Conservation (phyloP, 345 rosid species). For the Brassica nigra region DNA sequence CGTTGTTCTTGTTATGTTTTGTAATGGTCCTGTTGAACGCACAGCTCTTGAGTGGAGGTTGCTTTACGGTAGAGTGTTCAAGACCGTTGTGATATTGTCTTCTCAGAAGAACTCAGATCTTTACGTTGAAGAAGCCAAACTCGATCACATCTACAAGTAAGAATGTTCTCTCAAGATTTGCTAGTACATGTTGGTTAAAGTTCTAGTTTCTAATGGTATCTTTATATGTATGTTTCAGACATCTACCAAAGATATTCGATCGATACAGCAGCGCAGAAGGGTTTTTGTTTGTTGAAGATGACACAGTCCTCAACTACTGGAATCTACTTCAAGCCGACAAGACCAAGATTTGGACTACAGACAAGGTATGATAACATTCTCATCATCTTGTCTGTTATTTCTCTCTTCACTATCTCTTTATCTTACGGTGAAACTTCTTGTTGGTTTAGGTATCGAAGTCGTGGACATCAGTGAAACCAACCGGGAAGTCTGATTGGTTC, state of each 20-base stretch:
- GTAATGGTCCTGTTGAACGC: constrained; percentile 87
- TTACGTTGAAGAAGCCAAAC: constrained; percentile 73
- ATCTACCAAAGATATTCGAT: constrained; percentile 76
- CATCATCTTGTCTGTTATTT: not conserved
- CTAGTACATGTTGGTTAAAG: not conserved
- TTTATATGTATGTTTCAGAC: constrained; percentile 49
- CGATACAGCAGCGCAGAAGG: constrained; percentile 84
- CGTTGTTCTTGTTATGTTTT: constrained; percentile 92
- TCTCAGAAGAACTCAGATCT: constrained; percentile 72
- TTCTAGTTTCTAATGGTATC: constrained; percentile 15
- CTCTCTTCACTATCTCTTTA: not conserved
- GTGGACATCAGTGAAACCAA: constrained; percentile 66
- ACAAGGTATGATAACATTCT: constrained; percentile 59
- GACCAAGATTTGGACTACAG: constrained; percentile 88
- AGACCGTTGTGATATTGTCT: constrained; percentile 85
- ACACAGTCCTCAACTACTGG: constrained; percentile 97
- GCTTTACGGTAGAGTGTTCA: constrained; percentile 92
- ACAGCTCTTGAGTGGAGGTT: constrained; percentile 98
- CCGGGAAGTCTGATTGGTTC: constrained; percentile 70
- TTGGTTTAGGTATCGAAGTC: constrained; percentile 69
- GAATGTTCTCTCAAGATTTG: constrained; percentile 21
- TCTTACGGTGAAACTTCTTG: constrained; percentile 9
- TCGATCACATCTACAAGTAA: constrained; percentile 85
- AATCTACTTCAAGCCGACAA: constrained; percentile 92
- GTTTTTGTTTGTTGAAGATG: constrained; percentile 88